Evolutionary conservation across 345 rosid genomes (phyloP).

Genomic region (Salix dunnii): DNA sequence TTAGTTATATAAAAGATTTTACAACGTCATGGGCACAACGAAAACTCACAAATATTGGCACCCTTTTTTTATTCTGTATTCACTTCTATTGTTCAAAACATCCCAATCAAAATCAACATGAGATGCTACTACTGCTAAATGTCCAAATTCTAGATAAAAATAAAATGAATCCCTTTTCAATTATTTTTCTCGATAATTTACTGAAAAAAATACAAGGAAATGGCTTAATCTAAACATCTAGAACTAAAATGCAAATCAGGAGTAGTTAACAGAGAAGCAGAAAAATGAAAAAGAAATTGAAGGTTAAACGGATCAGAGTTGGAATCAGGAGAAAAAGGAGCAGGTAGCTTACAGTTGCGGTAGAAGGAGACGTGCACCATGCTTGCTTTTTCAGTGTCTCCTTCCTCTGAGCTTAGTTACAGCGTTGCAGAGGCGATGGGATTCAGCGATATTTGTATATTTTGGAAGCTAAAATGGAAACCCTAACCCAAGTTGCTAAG

Average conservation of each 20-base stretch:
- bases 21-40: neutral
- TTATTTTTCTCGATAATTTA: no score
- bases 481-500: no score
- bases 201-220: no score
- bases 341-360: constrained; percentile 42
- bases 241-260: no score
- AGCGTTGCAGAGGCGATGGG: no score
- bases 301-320: neutral
- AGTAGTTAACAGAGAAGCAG: neutral
- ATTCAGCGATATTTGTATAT: no score
- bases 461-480: no score
- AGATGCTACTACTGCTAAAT: neutral
- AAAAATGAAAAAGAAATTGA: neutral
- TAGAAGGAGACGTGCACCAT: constrained; percentile 57
- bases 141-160: neutral
- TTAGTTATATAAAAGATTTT: neutral
- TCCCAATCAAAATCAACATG: neutral
- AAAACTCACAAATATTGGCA: neutral
- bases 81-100: neutral
- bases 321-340: neutral
- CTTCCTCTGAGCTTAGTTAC: neutral
- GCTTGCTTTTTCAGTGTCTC: neutral
- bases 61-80: neutral
- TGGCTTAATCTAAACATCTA: no score
- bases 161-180: neutral